Evolutionary conservation across 2,329 filamentous ascomycete species (phyloP).

Genomic region (Ascosphaera apis): DNA sequence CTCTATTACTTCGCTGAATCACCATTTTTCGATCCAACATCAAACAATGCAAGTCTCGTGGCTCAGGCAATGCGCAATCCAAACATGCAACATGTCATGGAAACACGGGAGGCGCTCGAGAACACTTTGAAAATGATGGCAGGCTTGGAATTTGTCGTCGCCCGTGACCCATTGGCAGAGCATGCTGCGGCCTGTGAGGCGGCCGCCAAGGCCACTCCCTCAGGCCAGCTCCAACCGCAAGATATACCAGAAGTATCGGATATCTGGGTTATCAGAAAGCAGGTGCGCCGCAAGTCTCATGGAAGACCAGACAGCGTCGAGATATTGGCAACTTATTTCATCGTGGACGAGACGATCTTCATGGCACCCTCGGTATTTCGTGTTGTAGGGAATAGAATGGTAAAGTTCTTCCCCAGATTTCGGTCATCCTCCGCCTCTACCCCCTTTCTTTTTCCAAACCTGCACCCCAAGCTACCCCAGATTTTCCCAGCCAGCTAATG

Average conservation of each 20-base stretch:
- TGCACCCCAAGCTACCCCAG: background rate
- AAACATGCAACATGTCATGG: conserved; percentile 25
- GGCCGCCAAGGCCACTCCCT: conserved; percentile 4
- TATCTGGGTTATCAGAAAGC: conserved; percentile 39
- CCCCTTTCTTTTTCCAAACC: background rate
- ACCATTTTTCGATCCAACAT: conserved; percentile 38
- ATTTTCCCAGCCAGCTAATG: background rate
- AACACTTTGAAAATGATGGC: conserved; percentile 28
- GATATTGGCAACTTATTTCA: conserved; percentile 34
- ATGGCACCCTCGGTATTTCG: conserved; percentile 38
- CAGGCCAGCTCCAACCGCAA: conserved; percentile 2
- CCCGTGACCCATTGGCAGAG: conserved; percentile 30
- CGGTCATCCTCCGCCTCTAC: background rate
- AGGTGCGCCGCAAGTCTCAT: conserved; percentile 24
- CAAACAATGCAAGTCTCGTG: conserved; percentile 35
- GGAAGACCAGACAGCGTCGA: conserved; percentile 23
- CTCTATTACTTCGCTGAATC: conserved; percentile 39
- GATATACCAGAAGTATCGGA: conserved; percentile 21
- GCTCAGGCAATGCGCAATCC: conserved; percentile 28
- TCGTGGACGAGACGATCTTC: conserved; percentile 36
- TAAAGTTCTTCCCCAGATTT: conserved; percentile 9
- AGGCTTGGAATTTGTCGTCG: conserved; percentile 37
- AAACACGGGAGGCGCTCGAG: conserved; percentile 34
- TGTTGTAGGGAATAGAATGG: conserved; percentile 31
- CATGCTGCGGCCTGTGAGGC: conserved; percentile 13